Conservation (phyloP, 1,284 basidiomycete species). For the Ceratorhiza oryzae-sativae region DNA sequence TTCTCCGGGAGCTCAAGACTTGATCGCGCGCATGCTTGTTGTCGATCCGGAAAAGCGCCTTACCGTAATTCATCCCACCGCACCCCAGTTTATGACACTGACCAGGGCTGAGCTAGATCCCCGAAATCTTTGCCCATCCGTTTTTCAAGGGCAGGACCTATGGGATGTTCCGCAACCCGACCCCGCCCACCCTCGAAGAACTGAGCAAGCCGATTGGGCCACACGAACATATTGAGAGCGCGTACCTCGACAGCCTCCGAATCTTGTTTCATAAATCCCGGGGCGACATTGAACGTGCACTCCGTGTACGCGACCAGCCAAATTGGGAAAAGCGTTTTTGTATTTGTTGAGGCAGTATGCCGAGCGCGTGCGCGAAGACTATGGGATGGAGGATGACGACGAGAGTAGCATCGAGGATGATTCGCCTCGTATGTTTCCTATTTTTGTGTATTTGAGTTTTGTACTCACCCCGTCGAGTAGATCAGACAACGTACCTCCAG, state of each 20-base stretch:
- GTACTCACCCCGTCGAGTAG: not conserved
- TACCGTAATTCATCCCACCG: slow-evolving; percentile 62
- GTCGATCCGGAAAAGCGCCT: slow-evolving; percentile 90
- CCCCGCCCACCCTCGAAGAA: slow-evolving; percentile 31
- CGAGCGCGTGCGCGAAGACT: slow-evolving; percentile 73
- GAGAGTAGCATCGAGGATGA: not conserved
- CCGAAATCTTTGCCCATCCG: slow-evolving; percentile 77
- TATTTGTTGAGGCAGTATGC: slow-evolving; percentile 84
- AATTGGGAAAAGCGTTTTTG: slow-evolving; percentile 92
- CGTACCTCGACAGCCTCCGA: slow-evolving; percentile 62
- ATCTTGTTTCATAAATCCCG: slow-evolving; percentile 46
- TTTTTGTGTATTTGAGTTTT: not conserved
- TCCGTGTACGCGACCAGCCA: slow-evolving; percentile 52
- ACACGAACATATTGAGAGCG: slow-evolving; percentile 70
- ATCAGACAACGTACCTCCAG: not conserved
- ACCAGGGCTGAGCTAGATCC: slow-evolving; percentile 74
- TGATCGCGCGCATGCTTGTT: slow-evolving; percentile 84
- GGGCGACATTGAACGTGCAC: slow-evolving; percentile 27
- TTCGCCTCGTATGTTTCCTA: not conserved
- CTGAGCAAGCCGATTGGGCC: slow-evolving; percentile 28
- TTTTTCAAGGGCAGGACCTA: slow-evolving; percentile 58
- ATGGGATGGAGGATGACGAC: slow-evolving; percentile 53
- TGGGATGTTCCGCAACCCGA: slow-evolving; percentile 11
- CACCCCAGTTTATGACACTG: slow-evolving; percentile 75
- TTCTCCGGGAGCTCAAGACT: slow-evolving; percentile 74